Conservation (phyloP, 2,329 filamentous ascomycete genomes). For the Talaromyces funiculosus region DNA sequence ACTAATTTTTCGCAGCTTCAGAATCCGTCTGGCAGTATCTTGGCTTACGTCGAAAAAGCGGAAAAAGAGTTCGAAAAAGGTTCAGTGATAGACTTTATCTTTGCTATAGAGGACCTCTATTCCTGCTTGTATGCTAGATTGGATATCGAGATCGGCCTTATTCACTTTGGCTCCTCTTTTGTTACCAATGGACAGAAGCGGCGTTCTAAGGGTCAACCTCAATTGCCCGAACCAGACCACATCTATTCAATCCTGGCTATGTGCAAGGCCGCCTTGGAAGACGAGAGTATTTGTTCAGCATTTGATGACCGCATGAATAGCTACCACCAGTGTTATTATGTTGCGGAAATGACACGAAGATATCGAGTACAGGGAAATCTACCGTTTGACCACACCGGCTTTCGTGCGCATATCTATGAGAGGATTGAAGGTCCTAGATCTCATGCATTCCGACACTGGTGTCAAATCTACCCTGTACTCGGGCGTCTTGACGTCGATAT, state of each 20-base stretch:
- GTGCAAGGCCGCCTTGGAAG: slow-evolving; percentile 30
- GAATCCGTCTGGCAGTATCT: slow-evolving; percentile 22
- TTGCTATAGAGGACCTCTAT: slow-evolving; percentile 32
- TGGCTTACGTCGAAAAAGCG: slow-evolving; percentile 26
- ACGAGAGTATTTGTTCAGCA: slow-evolving; percentile 21
- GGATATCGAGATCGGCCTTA: slow-evolving; percentile 31
- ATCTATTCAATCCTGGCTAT: slow-evolving; percentile 29
- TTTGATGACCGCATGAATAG: slow-evolving; percentile 24
- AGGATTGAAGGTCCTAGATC: slow-evolving; percentile 21
- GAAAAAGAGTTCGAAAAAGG: slow-evolving; percentile 26
- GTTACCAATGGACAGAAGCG: slow-evolving; percentile 20
- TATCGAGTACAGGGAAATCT: slow-evolving; percentile 14
- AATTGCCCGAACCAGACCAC: slow-evolving; percentile 31
- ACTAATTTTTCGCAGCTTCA: slow-evolving; percentile 28
- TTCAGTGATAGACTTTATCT: slow-evolving; percentile 26
- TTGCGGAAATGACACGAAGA: slow-evolving; percentile 20
- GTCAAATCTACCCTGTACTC: slow-evolving; percentile 25
- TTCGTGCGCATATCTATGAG: slow-evolving; percentile 17
- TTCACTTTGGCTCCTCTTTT: slow-evolving; percentile 32
- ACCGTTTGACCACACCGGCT: slow-evolving; percentile 11
- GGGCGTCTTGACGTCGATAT: slow-evolving; percentile 24
- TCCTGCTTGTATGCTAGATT: slow-evolving; percentile 34
- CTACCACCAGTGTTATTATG: slow-evolving; percentile 26
- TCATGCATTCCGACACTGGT: slow-evolving; percentile 27
- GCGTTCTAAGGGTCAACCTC: slow-evolving; percentile 16